A percentile compares a stretch with the other conserved stretches of the same genome.
phyloP scores from a whole-genome alignment of 208 protist genomes.

The Leishmania martiniquensis region DNA sequence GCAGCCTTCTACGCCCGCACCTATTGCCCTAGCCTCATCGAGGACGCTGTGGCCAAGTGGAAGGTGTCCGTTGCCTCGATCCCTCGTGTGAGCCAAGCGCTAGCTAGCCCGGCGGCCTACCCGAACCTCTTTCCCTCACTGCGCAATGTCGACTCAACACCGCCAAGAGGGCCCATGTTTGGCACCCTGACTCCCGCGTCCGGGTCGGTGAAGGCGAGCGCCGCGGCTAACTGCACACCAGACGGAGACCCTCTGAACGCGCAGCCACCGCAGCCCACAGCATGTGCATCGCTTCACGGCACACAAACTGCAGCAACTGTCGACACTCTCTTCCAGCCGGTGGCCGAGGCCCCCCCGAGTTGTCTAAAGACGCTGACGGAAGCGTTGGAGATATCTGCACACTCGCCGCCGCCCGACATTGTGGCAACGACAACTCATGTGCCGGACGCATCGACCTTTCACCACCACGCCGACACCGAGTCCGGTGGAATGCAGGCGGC shows the following conservation, averaged over 20 bases:
- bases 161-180: background rate
- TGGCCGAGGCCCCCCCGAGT: background rate
- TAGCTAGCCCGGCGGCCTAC: constrained; percentile 94
- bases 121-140: constrained; percentile 95
- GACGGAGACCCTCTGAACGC: background rate
- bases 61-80: constrained; percentile 72
- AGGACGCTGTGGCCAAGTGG: constrained; percentile 91
- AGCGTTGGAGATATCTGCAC: background rate
- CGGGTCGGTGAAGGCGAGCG: background rate
- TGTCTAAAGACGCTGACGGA: background rate
- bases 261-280: background rate
- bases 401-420: background rate
- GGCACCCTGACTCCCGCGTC: background rate
- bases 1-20: constrained; percentile 97
- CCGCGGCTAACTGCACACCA: background rate
- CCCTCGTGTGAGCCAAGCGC: constrained; percentile 81
- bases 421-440: background rate
- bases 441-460: background rate
- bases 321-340: background rate
- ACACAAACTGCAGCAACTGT: background rate
- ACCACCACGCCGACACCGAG: background rate
- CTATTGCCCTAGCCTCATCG: constrained; percentile 86
- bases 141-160: background rate
- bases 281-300: background rate
- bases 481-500: constrained; percentile 13